Evolutionary conservation across 495 filamentous ascomycete species (phyloP).

Genomic region (Penicillium roqueforti): DNA sequence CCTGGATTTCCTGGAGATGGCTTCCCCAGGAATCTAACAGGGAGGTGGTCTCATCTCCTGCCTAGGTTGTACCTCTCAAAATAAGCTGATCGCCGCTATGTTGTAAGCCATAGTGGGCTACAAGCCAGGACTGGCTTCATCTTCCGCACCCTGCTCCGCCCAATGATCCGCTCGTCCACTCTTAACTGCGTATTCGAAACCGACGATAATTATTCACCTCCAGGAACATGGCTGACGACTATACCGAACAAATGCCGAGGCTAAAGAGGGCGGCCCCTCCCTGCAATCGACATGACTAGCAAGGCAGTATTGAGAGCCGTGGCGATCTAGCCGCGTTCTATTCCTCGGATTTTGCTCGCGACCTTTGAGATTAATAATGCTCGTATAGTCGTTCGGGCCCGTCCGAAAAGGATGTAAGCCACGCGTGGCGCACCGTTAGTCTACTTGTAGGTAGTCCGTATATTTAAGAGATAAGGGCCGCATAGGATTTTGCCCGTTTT

Average conservation of each 20-base stretch:
- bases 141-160: conserved; percentile 15
- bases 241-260: conserved; percentile 12
- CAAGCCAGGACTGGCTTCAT: conserved; percentile 4
- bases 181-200: conserved; percentile 9
- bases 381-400: conserved; percentile 17
- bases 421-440: conserved; percentile 5
- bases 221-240: conserved; percentile 8
- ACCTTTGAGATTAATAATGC: conserved; percentile 18
- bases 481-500: too few relatives aligned
- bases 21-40: background rate
- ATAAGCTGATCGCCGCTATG: background rate
- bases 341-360: conserved; percentile 17
- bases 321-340: conserved; percentile 17
- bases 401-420: conserved; percentile 12
- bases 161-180: conserved; percentile 17
- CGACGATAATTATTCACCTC: background rate
- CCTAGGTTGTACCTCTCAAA: background rate
- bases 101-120: background rate
- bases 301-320: too few relatives aligned
- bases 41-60: background rate
- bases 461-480: too few relatives aligned
- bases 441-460: too few relatives aligned
- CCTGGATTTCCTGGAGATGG: background rate
- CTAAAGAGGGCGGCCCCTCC: conserved; percentile 9
- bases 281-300: conserved; percentile 12